A percentile compares a stretch with the other conserved stretches of the same genome.
Evolutionary conservation across 345 rosid genomes (phyloP).

Genomic region (Clausena lansium): DNA sequence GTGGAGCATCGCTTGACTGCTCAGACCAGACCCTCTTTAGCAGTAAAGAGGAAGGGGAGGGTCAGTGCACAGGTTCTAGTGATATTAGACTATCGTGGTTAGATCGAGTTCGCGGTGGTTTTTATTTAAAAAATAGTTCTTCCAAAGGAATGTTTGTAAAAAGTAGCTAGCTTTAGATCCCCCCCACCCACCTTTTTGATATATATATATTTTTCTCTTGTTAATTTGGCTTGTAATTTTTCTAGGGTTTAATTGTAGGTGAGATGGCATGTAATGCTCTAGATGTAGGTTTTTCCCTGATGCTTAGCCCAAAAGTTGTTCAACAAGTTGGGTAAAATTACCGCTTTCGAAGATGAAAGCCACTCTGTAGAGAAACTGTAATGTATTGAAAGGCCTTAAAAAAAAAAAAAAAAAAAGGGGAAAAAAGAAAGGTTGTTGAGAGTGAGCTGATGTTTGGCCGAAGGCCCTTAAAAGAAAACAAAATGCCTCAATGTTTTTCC

Average conservation of each 20-base stretch:
- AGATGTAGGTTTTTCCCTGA: constrained; percentile 25
- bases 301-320: constrained; percentile 24
- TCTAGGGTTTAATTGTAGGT: constrained; percentile 27
- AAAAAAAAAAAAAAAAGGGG: neutral
- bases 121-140: constrained; percentile 33
- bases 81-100: constrained; percentile 56
- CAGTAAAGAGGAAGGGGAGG: constrained; percentile 66
- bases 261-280: constrained; percentile 20
- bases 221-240: constrained; percentile 26
- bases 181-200: neutral
- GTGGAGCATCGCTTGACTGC: constrained; percentile 98
- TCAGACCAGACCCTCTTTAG: constrained; percentile 95
- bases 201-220: neutral
- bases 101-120: constrained; percentile 39
- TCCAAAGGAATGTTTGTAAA: constrained; percentile 30
- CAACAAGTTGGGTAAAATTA: constrained; percentile 17
- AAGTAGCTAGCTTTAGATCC: constrained; percentile 31
- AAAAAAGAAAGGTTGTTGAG: neutral
- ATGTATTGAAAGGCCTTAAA: constrained; percentile 19
- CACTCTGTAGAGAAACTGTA: constrained; percentile 30
- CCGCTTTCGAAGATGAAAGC: constrained; percentile 41
- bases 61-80: constrained; percentile 85
- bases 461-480: constrained; percentile 34
- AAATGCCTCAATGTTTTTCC: constrained; percentile 3
- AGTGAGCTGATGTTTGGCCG: constrained; percentile 32